A percentile compares a stretch with the other conserved stretches of the same genome.
These are phyloP conservation scores for Cymodocea nodosa DNA, from an alignment of 116 monocot species.

Conservation along the genomic window DNA sequence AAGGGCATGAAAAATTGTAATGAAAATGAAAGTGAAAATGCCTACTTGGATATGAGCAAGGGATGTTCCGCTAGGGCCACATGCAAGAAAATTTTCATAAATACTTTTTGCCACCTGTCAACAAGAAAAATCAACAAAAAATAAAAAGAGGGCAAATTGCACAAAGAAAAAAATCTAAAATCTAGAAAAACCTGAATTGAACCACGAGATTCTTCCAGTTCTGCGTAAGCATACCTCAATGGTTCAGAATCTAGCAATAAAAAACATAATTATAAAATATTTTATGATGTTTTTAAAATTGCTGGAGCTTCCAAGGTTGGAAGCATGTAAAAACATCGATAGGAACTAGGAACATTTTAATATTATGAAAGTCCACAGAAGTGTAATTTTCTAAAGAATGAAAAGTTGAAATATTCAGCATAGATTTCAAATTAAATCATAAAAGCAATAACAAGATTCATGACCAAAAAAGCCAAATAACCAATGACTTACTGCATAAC, in stretches of 20 bases:
- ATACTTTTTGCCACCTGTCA: constrained; percentile 81
- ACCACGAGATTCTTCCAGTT: constrained; percentile 87
- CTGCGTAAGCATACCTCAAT: constrained; percentile 90
- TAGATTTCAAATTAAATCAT: too few relatives aligned
- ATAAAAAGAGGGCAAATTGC: constrained; percentile 1
- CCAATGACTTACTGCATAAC: too few relatives aligned
- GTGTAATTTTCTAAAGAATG: too few relatives aligned
- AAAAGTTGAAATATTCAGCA: too few relatives aligned
- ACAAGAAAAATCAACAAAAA: not conserved
- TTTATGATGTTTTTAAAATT: too few relatives aligned
- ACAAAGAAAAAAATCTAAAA: constrained; percentile 5
- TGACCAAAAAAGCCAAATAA: too few relatives aligned
- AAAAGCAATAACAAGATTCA: too few relatives aligned
- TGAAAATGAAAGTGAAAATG: not conserved
- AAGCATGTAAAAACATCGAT: too few relatives aligned
- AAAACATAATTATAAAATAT: not conserved
- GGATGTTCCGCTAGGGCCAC: constrained; percentile 26
- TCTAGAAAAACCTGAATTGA: constrained; percentile 53
- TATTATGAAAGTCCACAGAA: too few relatives aligned
- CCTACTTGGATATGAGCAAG: constrained; percentile 83
- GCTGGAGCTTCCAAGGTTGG: too few relatives aligned
- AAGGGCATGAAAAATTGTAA: not conserved
- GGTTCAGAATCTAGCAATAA: constrained; percentile 62
- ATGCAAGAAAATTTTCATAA: constrained; percentile 68
- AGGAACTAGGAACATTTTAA: too few relatives aligned